phyloP scores from a whole-genome alignment of 1,284 basidiomycete genomes.

The Puccinia hordei region DNA sequence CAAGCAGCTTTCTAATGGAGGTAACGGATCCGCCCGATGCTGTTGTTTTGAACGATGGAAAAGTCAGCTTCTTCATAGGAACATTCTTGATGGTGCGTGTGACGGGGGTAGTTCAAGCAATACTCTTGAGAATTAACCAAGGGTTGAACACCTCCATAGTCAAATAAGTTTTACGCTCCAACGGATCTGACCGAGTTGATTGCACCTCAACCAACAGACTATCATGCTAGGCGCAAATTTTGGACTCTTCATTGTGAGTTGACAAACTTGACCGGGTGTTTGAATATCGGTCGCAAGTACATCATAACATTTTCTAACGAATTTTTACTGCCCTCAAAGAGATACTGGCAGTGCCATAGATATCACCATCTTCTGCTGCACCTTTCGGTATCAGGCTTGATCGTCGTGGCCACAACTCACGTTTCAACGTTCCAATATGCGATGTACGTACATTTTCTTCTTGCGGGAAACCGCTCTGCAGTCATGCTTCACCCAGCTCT shows the following conservation, averaged over 20 bases:
- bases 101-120: neutral
- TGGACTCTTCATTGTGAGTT: constrained; percentile 37
- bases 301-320: neutral
- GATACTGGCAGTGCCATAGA: constrained; percentile 25
- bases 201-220: constrained; percentile 33
- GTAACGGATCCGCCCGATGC: neutral
- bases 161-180: neutral
- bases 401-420: constrained; percentile 8
- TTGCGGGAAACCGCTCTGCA: neutral
- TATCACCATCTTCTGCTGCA: constrained; percentile 16
- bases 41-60: neutral
- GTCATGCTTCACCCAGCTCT: neutral
- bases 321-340: neutral
- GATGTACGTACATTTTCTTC: constrained; percentile 3
- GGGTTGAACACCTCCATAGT: neutral
- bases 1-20: too few species aligned
- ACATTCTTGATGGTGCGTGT: constrained; percentile 38
- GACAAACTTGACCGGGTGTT: neutral
- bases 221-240: constrained; percentile 11
- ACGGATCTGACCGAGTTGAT: neutral
- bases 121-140: neutral
- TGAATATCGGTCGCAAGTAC: neutral
- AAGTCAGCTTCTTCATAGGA: constrained; percentile 30
- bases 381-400: neutral
- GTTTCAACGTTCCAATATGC: constrained; percentile 19